Evolutionary conservation across 371 early-diverging fungal species (phyloP).

Genomic region (Mucor lusitanicus): DNA sequence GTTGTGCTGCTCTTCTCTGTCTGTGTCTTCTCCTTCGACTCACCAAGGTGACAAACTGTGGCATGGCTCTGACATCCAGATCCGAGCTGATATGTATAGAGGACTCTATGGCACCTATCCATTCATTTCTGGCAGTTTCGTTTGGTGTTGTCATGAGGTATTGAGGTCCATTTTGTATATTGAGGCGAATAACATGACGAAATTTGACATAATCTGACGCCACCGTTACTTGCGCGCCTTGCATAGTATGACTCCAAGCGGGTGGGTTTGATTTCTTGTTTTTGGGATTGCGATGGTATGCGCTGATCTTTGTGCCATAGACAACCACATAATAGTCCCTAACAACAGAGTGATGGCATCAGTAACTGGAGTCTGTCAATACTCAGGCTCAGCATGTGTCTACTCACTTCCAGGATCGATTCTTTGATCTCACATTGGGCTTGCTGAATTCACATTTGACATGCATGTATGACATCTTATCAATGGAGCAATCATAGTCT

Average conservation of each 20-base stretch:
- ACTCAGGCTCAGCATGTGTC: too few relatives aligned
- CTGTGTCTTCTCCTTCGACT: conserved; percentile 24
- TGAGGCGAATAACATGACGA: conserved; percentile 39
- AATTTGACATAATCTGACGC: conserved; percentile 46
- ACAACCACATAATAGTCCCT: conserved; percentile 19
- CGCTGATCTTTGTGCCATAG: conserved; percentile 19
- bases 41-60: conserved; percentile 36
- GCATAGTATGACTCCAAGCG: conserved; percentile 43
- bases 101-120: conserved; percentile 43
- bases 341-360: not conserved
- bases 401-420: conserved; percentile 34
- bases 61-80: conserved; percentile 45
- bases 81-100: conserved; percentile 43
- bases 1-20: not conserved
- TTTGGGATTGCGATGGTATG: conserved; percentile 17
- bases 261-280: conserved; percentile 17
- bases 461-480: conserved; percentile 11
- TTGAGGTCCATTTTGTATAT: conserved; percentile 38
- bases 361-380: not conserved
- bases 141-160: conserved; percentile 32
- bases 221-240: conserved; percentile 33
- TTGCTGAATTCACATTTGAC: conserved; percentile 30
- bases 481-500: conserved; percentile 26
- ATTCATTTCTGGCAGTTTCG: conserved; percentile 26
- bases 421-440: conserved; percentile 16